These are phyloP conservation scores for Digitaria exilis DNA, from an alignment of 202 grass and related monocot species.

Conservation along the genomic window DNA sequence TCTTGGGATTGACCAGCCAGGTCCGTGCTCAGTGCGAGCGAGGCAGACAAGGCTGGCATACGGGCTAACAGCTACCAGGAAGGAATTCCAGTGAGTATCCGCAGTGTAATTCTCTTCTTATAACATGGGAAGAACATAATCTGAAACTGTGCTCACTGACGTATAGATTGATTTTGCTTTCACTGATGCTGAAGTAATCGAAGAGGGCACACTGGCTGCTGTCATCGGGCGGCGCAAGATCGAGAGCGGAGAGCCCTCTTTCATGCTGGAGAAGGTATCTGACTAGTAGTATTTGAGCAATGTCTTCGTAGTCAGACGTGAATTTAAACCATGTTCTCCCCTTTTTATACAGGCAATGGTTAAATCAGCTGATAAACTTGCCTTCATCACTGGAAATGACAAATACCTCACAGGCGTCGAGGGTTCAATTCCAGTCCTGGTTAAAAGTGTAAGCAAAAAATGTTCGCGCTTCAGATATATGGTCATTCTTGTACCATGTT, in stretches of 20 bases:
- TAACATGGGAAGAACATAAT: not conserved
- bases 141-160: slow-evolving; percentile 41
- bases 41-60: slow-evolving; percentile 53
- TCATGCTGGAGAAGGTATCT: slow-evolving; percentile 76
- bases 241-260: slow-evolving; percentile 68
- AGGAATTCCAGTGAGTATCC: slow-evolving; percentile 63
- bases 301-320: not conserved
- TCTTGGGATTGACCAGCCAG: not conserved
- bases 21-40: no score
- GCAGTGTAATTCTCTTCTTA: not conserved
- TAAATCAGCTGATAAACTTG: slow-evolving; percentile 61
- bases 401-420: slow-evolving; percentile 69
- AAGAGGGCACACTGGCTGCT: slow-evolving; percentile 67
- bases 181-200: slow-evolving; percentile 76
- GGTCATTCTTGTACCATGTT: slow-evolving; percentile 3
- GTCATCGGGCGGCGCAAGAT: slow-evolving; percentile 72
- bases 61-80: slow-evolving; percentile 52
- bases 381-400: slow-evolving; percentile 64
- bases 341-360: slow-evolving; percentile 48
- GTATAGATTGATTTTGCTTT: slow-evolving; percentile 93
- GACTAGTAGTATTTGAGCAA: not conserved
- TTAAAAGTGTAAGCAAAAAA: slow-evolving; percentile 70
- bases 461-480: not conserved
- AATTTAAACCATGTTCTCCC: not conserved
- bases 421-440: slow-evolving; percentile 80